Percentiles rank a stretch among this genome's conserved stretches.
phyloP scores from a whole-genome alignment of 805 yeast genomes.

The Yarrowia deformans region DNA sequence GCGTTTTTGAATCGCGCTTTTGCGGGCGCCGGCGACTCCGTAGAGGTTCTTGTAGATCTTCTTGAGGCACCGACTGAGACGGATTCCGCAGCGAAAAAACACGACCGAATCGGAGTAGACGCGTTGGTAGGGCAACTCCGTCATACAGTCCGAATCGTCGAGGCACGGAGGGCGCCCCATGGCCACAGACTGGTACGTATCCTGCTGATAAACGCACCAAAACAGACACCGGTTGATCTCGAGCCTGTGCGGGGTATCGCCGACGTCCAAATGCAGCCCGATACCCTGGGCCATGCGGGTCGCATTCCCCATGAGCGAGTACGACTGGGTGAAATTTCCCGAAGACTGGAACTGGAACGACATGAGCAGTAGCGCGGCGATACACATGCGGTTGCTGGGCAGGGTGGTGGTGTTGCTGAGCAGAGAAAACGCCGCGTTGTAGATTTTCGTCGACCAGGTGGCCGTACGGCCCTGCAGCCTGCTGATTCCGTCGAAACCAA shows the following conservation, averaged over 20 bases:
- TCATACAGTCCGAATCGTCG: conserved; percentile 30
- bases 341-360: conserved; percentile 29
- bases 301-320: conserved; percentile 24
- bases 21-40: conserved; percentile 10
- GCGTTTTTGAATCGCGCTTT: conserved; percentile 23
- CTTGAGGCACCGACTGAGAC: conserved; percentile 10
- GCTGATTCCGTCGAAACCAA: conserved; percentile 13
- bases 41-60: conserved; percentile 24
- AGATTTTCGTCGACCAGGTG: conserved; percentile 30
- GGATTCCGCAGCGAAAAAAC: conserved; percentile 17
- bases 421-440: conserved; percentile 24
- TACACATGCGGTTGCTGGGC: conserved; percentile 16
- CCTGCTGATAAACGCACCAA: conserved; percentile 29
- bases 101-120: conserved; percentile 22
- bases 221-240: conserved; percentile 27
- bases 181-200: conserved; percentile 29
- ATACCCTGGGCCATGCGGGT: conserved; percentile 31
- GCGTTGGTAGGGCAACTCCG: conserved; percentile 23
- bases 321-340: conserved; percentile 17
- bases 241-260: conserved; percentile 11
- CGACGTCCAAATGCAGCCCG: conserved; percentile 21
- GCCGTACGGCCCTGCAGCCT: conserved; percentile 27
- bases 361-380: conserved; percentile 29
- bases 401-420: conserved; percentile 11
- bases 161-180: conserved; percentile 25